phyloP scores from a whole-genome alignment of 1,284 basidiomycete genomes.

The Agaricales sp. region DNA sequence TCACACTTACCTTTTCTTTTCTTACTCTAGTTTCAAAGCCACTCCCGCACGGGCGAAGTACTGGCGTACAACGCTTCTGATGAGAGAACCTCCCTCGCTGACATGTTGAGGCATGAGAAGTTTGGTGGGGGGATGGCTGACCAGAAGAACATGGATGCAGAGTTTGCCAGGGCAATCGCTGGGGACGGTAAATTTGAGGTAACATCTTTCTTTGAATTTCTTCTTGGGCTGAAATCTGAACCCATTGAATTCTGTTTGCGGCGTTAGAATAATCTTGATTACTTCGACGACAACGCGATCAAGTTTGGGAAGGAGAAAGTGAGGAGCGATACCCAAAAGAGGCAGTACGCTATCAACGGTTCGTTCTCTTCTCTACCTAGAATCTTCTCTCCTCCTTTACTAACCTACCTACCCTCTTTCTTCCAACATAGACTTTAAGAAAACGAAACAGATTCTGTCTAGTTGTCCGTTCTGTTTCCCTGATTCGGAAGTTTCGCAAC shows the following conservation, averaged over 20 bases:
- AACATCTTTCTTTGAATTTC: constrained; percentile 4
- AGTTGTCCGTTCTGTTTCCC: constrained; percentile 83
- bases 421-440: constrained; percentile 73
- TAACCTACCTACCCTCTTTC: constrained; percentile 1
- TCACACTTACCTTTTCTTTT: not conserved
- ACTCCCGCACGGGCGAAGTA: constrained; percentile 78
- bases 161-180: constrained; percentile 83
- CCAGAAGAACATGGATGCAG: constrained; percentile 86
- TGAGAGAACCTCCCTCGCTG: constrained; percentile 76
- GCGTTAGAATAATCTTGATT: constrained; percentile 75
- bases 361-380: constrained; percentile 13
- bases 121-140: constrained; percentile 84
- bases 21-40: constrained; percentile 66
- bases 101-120: constrained; percentile 88
- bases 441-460: constrained; percentile 85
- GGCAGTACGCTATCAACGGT: constrained; percentile 96
- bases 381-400: constrained; percentile 5
- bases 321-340: constrained; percentile 92
- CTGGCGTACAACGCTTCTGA: constrained; percentile 85
- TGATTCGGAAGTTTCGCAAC: too few species aligned
- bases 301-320: constrained; percentile 87
- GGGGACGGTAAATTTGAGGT: constrained; percentile 83
- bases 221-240: not conserved
- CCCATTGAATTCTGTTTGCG: too few species aligned
- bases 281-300: constrained; percentile 95